Evolutionary conservation across 306 rosid genomes (phyloP).

Genomic region (Vicia villosa): DNA sequence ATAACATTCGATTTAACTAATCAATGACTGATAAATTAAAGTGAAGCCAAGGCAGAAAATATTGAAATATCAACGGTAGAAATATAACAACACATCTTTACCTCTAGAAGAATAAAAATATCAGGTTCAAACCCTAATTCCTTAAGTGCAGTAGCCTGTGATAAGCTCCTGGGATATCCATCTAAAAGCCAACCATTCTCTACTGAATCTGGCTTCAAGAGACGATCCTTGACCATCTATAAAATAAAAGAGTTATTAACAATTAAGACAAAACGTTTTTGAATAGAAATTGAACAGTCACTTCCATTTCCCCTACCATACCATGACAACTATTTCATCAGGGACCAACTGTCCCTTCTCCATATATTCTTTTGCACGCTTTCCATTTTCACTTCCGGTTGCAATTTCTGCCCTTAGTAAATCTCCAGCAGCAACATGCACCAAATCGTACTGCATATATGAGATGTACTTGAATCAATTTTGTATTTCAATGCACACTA

Average conservation of each 20-base stretch:
- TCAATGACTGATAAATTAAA: background rate
- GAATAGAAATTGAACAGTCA: slow-evolving; percentile 25
- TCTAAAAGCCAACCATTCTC: slow-evolving; percentile 93
- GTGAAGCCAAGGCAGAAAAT: background rate
- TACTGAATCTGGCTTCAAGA: slow-evolving; percentile 65
- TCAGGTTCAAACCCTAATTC: slow-evolving; percentile 68
- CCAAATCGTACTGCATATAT: slow-evolving; percentile 81
- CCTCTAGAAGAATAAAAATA: slow-evolving; percentile 81
- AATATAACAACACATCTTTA: slow-evolving; percentile 35
- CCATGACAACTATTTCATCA: slow-evolving; percentile 79
- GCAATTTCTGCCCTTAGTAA: slow-evolving; percentile 87
- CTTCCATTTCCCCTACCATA: slow-evolving; percentile 43
- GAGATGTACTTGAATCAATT: slow-evolving; percentile 52
- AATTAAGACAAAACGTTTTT: slow-evolving; percentile 13
- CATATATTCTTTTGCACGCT: slow-evolving; percentile 74
- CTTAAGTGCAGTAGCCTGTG: slow-evolving; percentile 81
- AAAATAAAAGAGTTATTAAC: slow-evolving; percentile 35
- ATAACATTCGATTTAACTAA: slow-evolving; percentile 5
- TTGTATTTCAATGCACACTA: slow-evolving; percentile 32
- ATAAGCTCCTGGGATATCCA: slow-evolving; percentile 94
- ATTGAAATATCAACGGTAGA: background rate
- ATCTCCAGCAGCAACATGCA: slow-evolving; percentile 92
- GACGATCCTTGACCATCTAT: slow-evolving; percentile 91
- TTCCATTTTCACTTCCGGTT: slow-evolving; percentile 80
- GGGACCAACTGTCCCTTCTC: slow-evolving; percentile 88